Evolutionary conservation across 1,139 yeast species (phyloP).

Genomic region (Schwanniomyces etchellsii): DNA sequence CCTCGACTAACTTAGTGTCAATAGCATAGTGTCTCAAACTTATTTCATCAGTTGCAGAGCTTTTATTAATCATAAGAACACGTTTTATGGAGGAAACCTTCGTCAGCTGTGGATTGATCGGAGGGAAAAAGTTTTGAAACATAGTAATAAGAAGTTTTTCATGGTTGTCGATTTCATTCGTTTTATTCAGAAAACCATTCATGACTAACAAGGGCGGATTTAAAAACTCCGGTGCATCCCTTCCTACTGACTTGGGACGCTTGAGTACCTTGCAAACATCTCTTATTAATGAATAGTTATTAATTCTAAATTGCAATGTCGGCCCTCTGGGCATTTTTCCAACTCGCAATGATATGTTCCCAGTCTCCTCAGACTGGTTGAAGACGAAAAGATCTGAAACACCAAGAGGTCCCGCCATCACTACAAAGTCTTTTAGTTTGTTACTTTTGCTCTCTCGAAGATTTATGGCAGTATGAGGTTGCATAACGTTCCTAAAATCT

Average conservation of each 20-base stretch:
- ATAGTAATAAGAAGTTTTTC: conserved; percentile 84
- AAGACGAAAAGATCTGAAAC: conserved; percentile 85
- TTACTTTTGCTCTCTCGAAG: conserved; percentile 83
- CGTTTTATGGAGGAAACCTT: conserved; percentile 72
- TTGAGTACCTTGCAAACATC: conserved; percentile 70
- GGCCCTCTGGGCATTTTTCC: conserved; percentile 95
- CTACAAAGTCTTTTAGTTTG: conserved; percentile 82
- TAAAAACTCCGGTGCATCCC: conserved; percentile 56
- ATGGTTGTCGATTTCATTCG: conserved; percentile 51
- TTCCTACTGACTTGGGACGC: conserved; percentile 65
- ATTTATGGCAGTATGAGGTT: conserved; percentile 92
- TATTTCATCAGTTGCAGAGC: conserved; percentile 61
- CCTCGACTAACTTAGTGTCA: conserved; percentile 81
- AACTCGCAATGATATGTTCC: conserved; percentile 75
- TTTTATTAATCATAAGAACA: conserved; percentile 77
- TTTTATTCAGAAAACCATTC: conserved; percentile 68
- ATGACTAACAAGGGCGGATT: conserved; percentile 87
- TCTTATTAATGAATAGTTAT: conserved; percentile 72
- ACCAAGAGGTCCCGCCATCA: conserved; percentile 96
- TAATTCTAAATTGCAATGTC: conserved; percentile 74
- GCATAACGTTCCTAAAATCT: conserved; percentile 88
- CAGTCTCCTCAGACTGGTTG: conserved; percentile 73
- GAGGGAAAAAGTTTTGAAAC: conserved; percentile 95
- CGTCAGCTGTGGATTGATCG: conserved; percentile 78
- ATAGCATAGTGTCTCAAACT: conserved; percentile 90